Conservation (phyloP, 306 rosid species). For the Quercus rubra region DNA sequence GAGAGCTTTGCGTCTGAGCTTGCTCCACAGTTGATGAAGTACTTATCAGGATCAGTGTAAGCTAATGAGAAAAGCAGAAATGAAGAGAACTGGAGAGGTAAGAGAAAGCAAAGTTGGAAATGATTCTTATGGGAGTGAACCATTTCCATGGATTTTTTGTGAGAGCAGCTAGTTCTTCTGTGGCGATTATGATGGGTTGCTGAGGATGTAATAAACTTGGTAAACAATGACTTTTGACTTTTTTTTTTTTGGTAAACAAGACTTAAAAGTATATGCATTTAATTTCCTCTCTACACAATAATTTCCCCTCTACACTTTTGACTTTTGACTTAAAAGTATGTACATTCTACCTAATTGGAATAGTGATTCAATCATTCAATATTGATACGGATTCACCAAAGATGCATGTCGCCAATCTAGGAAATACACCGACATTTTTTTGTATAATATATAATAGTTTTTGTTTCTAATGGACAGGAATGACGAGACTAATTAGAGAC, state of each 20-base stretch:
- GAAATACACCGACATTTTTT: no score
- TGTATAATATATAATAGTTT: no score
- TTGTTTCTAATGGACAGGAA: no score
- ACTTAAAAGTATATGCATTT: no score
- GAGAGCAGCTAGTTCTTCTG: neutral
- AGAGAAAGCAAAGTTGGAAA: neutral
- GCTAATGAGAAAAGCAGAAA: neutral
- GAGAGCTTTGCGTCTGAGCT: fast-evolving
- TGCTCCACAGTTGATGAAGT: constrained; percentile 48
- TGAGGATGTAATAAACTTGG: neutral
- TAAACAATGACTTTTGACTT: neutral
- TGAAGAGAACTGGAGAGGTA: constrained; percentile 30
- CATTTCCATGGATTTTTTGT: neutral
- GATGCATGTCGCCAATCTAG: no score
- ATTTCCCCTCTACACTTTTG: no score
- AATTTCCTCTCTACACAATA: no score
- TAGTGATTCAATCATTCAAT: no score
- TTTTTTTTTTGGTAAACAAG: no score
- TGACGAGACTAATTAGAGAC: no score
- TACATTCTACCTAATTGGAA: no score
- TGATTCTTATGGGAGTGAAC: neutral
- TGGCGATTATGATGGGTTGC: neutral
- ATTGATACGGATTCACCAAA: no score
- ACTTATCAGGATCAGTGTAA: neutral
- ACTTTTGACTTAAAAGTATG: neutral